Evolutionary conservation across 257 asterid genomes (phyloP).

Genomic region (Solanum corneliomulleri): DNA sequence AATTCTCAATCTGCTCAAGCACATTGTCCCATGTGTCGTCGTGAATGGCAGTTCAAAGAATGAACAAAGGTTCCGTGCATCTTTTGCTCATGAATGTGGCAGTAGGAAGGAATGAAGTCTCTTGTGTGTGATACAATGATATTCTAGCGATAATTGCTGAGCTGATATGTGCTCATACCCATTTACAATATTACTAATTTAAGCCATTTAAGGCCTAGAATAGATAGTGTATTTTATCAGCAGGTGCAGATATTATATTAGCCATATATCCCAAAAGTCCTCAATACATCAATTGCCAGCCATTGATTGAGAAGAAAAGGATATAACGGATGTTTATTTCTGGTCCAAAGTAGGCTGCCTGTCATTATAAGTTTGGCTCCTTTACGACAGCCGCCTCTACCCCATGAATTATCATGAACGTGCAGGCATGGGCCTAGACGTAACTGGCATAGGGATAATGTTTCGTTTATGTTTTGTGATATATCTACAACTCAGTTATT

Average conservation of each 20-base stretch:
- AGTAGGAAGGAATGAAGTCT: neutral
- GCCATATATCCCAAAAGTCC: neutral
- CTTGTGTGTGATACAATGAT: neutral
- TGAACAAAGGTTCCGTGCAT: constrained; percentile 4
- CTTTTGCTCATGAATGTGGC: neutral
- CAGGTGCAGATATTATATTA: neutral
- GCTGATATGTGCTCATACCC: neutral
- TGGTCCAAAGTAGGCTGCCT: neutral
- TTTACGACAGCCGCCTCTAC: neutral
- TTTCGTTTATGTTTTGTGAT: neutral
- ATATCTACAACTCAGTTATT: neutral
- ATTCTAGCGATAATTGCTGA: neutral
- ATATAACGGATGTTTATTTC: neutral
- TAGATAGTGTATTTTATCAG: neutral
- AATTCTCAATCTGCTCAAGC: constrained; percentile 86
- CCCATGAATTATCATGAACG: neutral
- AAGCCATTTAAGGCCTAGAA: neutral
- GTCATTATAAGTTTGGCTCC: neutral
- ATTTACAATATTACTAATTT: neutral
- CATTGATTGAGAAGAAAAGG: neutral
- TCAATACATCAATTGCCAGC: neutral
- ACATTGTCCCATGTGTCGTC: constrained; percentile 94
- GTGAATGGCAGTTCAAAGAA: constrained; percentile 94
- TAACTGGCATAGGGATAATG: neutral
- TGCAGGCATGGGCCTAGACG: neutral